Percentiles rank a stretch among this genome's conserved stretches.
Conservation (phyloP, 2,329 filamentous ascomycete species). For the Fusarium virguliforme region DNA sequence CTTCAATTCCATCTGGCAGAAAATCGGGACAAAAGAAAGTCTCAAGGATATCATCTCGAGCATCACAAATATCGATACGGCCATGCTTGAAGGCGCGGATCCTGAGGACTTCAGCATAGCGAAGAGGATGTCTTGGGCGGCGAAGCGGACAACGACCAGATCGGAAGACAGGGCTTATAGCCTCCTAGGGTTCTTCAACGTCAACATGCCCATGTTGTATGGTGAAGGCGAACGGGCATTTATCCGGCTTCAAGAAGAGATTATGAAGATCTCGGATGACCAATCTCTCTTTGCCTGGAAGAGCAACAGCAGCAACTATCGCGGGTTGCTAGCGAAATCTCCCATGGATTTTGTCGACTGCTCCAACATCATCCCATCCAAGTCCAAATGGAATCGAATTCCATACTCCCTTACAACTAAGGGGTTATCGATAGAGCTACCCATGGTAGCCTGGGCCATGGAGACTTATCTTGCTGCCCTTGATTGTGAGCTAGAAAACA, state of each 20-base stretch:
- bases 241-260: conserved; percentile 4
- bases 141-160: background rate
- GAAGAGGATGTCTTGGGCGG: conserved; percentile 1
- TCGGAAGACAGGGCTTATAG: background rate
- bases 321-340: conserved; percentile 2
- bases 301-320: background rate
- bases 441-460: conserved; percentile 5
- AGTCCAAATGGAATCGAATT: background rate
- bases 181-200: conserved; percentile 3
- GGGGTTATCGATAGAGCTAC: conserved; percentile 2
- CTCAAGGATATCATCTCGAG: background rate
- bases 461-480: conserved; percentile 1
- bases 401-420: conserved; percentile 3
- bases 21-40: background rate
- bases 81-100: background rate
- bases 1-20: background rate
- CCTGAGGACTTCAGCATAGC: background rate
- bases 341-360: background rate
- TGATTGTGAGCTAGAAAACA: conserved; percentile 1
- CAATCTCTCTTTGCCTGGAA: background rate
- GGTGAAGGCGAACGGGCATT: background rate
- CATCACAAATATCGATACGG: background rate
- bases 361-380: background rate
- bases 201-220: conserved; percentile 7
- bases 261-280: background rate